These are phyloP conservation scores for Saccharomyces hybrid DNA, from an alignment of 1,139 yeast genomes.

Conservation along the genomic window DNA sequence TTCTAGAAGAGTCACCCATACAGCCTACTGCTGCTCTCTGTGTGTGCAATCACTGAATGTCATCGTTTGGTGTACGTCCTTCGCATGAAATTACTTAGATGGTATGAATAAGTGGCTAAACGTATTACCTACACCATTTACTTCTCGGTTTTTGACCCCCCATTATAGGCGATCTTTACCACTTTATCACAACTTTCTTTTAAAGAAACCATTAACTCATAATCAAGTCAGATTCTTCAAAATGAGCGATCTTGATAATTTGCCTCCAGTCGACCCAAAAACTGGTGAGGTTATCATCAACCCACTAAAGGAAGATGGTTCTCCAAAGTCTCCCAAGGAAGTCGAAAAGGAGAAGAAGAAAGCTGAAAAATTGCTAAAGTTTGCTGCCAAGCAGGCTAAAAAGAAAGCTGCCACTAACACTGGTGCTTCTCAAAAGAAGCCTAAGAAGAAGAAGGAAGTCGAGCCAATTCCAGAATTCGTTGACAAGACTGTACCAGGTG, in stretches of 20 bases:
- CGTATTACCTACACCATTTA: background rate
- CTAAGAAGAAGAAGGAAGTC: slow-evolving; percentile 59
- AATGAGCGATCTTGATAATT: slow-evolving; percentile 28
- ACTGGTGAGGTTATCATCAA: slow-evolving; percentile 34
- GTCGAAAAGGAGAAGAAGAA: slow-evolving; percentile 90
- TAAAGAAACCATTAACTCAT: background rate
- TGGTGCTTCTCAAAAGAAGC: slow-evolving; percentile 45
- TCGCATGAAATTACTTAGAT: background rate
- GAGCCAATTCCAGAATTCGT: slow-evolving; percentile 76
- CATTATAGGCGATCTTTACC: background rate
- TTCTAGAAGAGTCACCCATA: slow-evolving; percentile 1
- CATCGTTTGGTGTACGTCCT: background rate
- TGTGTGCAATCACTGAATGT: background rate
- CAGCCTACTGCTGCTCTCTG: background rate
- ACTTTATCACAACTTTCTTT: background rate
- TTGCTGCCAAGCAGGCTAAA: slow-evolving; percentile 86
- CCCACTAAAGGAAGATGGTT: slow-evolving; percentile 34
- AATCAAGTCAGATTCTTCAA: slow-evolving; percentile 4
- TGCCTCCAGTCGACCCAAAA: slow-evolving; percentile 32
- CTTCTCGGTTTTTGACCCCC: background rate
- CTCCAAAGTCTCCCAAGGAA: slow-evolving; percentile 59
- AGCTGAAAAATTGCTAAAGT: slow-evolving; percentile 94
- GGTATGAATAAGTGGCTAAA: background rate
- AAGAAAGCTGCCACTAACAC: slow-evolving; percentile 44
- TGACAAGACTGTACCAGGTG: slow-evolving; percentile 80